Base-by-base conservation (phyloP, 1,284 basidiomycete species). In the Puccinia coronata region DNA sequence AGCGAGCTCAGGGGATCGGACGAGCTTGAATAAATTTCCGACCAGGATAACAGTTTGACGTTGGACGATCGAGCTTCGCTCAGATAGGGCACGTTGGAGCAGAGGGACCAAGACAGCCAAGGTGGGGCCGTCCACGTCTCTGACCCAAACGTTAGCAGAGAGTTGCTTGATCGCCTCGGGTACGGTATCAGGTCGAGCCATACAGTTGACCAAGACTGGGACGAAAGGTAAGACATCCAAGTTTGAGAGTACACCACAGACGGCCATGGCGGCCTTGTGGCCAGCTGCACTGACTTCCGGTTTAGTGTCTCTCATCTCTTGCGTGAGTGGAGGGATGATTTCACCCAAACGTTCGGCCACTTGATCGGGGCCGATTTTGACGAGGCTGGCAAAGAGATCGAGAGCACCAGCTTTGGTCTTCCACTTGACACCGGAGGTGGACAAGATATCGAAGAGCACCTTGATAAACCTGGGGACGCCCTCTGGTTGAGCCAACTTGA, bases 11-110 rank as follows among this genome's bases (percentile, higher is more conserved):
- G 94, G 93, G 85, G 97, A 92, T 82, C 96, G 92, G 65, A 99
- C 97, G 80, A 99, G 92, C 88, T 98, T 99, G 87, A 98, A 96
- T 80, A 99, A 90, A 88, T 99, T 99, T 86, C 96, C 95, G 82
- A 96, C 91, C 84, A 99, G 93, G 78, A 99, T 92, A 82, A 96
- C 95, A 31, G 94, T 93, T 86, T 98, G 95, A 51, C 87, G 86
- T 84, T 88, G 87, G 28, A 88, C 87, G 69, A 86, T 87, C 91
- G 96, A 97, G 83, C 94, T 96, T 83, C 96, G 91, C 87, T 98
- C 96, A 86, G 96, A 96, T 83, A 99, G 89, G 9, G 95, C 96
- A 85, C 97, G 94, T 77, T 91, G 89, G 78, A 99, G 89, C 57
- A 99, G 90, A 6, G 96, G 96, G 1, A 97, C 95, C 84, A 99